Percentiles rank a stretch among this genome's conserved stretches.
These are phyloP conservation scores for Polygonum maritimum DNA, from an alignment of 148 eudicot species.

Conservation along the genomic window DNA sequence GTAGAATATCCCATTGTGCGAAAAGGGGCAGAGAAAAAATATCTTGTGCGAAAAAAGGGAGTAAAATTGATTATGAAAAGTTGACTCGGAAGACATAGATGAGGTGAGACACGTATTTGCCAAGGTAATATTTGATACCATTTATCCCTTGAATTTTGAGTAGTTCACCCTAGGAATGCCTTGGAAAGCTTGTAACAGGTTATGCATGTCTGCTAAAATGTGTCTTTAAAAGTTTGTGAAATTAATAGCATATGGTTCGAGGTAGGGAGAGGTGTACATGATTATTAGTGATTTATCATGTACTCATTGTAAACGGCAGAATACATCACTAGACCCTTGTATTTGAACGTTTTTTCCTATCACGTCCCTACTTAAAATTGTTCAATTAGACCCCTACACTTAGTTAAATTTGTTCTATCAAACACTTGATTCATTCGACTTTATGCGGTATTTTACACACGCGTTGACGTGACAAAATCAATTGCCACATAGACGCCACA, in stretches of 20 bases:
- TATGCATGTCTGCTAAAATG: neutral
- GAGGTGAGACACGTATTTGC: slow-evolving; percentile 78
- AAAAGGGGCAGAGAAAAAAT: slow-evolving; percentile 37
- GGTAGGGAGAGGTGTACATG: neutral
- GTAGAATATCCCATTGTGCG: slow-evolving; percentile 56
- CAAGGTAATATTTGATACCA: slow-evolving; percentile 68
- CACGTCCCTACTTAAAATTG: too few species aligned
- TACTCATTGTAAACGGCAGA: too few species aligned
- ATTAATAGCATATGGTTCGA: too few species aligned
- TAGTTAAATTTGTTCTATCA: too few species aligned
- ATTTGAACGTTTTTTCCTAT: too few species aligned
- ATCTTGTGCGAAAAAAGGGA: slow-evolving; percentile 48
- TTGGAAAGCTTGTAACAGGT: neutral
- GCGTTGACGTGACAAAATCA: too few species aligned
- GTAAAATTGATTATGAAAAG: slow-evolving; percentile 49
- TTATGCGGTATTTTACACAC: too few species aligned
- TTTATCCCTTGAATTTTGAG: slow-evolving; percentile 38
- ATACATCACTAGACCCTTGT: too few species aligned
- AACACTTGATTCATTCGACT: too few species aligned
- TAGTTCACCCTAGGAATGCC: neutral
- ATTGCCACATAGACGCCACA: too few species aligned
- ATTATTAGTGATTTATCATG: neutral
- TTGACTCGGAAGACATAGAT: slow-evolving; percentile 46
- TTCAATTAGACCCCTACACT: too few species aligned
- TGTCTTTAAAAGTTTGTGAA: neutral